These are phyloP conservation scores for Aspergillus calidoustus DNA, from an alignment of 2,329 filamentous ascomycete genomes.

Conservation along the genomic window DNA sequence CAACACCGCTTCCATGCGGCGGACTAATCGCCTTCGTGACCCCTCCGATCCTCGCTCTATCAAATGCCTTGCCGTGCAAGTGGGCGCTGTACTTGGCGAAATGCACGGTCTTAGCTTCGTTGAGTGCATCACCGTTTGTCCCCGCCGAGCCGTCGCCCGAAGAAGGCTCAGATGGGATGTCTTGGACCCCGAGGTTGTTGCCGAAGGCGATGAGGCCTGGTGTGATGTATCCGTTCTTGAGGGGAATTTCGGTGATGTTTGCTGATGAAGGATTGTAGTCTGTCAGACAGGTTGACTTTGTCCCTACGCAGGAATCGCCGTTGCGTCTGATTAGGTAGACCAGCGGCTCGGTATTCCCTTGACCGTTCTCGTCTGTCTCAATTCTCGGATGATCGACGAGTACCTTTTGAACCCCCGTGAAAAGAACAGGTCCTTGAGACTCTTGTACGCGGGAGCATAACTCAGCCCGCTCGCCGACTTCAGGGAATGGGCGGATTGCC, in stretches of 20 bases:
- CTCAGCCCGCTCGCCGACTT: not conserved
- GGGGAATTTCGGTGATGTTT: not conserved
- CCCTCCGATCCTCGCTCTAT: slow-evolving; percentile 58
- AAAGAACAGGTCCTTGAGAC: not conserved
- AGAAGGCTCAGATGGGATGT: slow-evolving; percentile 62
- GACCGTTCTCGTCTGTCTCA: not conserved
- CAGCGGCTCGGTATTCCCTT: not conserved
- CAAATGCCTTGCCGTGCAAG: slow-evolving; percentile 60
- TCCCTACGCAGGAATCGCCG: not conserved
- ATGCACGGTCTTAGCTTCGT: slow-evolving; percentile 20
- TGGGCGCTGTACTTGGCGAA: slow-evolving; percentile 53
- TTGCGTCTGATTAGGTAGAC: not conserved
- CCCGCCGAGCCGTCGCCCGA: slow-evolving; percentile 52
- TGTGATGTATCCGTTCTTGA: not conserved
- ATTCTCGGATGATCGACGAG: not conserved
- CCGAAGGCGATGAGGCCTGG: slow-evolving; percentile 25
- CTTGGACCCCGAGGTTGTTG: slow-evolving; percentile 44
- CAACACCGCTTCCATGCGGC: slow-evolving; percentile 53
- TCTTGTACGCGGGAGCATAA: not conserved
- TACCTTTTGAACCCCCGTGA: not conserved
- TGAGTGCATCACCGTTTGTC: slow-evolving; percentile 35
- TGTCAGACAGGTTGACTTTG: not conserved
- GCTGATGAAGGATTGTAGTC: not conserved
- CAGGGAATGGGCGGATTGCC: not conserved
- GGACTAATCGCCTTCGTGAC: slow-evolving; percentile 64